phyloP scores from a whole-genome alignment of 768 basidiomycete genomes.

The Serendipita vermifera region DNA sequence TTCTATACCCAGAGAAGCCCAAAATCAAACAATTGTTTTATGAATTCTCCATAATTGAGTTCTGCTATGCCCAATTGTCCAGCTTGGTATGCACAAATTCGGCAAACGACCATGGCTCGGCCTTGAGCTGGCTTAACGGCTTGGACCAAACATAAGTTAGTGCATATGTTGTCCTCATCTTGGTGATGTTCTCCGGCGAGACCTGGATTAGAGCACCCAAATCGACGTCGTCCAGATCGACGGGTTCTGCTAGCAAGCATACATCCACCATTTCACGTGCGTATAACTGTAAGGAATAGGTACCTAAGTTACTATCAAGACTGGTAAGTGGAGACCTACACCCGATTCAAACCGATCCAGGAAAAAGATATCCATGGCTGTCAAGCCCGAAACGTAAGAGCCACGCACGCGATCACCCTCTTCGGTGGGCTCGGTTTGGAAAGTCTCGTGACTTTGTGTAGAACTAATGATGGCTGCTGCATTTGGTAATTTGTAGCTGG shows the following conservation, averaged over 20 bases:
- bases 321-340: background rate
- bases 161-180: too few species aligned
- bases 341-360: slow-evolving; percentile 1
- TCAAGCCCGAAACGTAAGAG: background rate
- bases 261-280: background rate
- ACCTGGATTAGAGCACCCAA: background rate
- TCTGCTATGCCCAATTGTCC: background rate
- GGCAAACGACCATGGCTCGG: background rate
- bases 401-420: background rate
- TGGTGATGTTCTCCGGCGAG: background rate
- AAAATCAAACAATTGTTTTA: too few species aligned
- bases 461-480: background rate
- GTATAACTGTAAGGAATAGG: background rate
- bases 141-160: background rate
- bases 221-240: background rate
- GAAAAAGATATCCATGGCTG: background rate
- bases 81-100: slow-evolving; percentile 4
- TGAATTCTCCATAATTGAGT: too few species aligned
- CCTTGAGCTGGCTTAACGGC: background rate
- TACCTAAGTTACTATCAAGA: background rate
- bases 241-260: background rate
- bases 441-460: background rate
- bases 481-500: background rate
- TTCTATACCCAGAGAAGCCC: too few species aligned
- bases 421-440: background rate